Conservation (phyloP, 352 stramenopile species). For the Pythium oligandrum region DNA sequence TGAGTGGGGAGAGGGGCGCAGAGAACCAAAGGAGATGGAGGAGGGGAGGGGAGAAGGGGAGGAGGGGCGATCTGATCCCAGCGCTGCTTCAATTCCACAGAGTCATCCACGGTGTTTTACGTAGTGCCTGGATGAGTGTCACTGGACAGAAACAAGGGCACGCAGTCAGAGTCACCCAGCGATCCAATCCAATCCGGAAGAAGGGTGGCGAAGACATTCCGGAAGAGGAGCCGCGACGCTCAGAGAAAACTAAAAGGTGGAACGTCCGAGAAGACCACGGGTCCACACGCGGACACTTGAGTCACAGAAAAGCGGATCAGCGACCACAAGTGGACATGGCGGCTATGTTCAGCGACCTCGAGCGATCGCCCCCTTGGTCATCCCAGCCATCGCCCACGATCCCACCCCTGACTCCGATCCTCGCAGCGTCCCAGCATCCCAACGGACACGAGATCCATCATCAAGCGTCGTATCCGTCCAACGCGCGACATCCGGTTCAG, state of each 20-base stretch:
- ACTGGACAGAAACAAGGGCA: neutral
- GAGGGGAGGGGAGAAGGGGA: too few relatives aligned
- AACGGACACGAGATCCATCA: conserved; percentile 4
- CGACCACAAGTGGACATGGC: neutral
- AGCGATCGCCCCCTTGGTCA: conserved; percentile 18
- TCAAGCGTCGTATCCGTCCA: conserved; percentile 9
- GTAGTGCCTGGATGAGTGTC: neutral
- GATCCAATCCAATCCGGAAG: conserved; percentile 3
- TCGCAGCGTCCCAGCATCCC: neutral
- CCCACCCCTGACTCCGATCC: conserved; percentile 1
- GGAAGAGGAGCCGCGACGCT: too few relatives aligned
- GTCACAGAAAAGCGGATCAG: conserved; percentile 1
- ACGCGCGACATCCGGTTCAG: conserved; percentile 22
- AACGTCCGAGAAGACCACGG: conserved; percentile 1
- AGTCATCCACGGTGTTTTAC: neutral
- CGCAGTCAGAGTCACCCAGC: conserved; percentile 8
- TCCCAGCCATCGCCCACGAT: conserved; percentile 1
- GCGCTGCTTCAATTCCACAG: neutral
- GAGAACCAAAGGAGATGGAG: too few relatives aligned
- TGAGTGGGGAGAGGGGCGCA: too few relatives aligned
- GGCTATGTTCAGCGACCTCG: conserved; percentile 21
- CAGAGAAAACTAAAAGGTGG: conserved; percentile 1
- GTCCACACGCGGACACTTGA: neutral
- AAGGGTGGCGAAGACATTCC: neutral
- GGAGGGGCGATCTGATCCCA: too few relatives aligned